Base-by-base conservation (phyloP, 148 eudicot species). In the Fagopyrum esculentum region DNA sequence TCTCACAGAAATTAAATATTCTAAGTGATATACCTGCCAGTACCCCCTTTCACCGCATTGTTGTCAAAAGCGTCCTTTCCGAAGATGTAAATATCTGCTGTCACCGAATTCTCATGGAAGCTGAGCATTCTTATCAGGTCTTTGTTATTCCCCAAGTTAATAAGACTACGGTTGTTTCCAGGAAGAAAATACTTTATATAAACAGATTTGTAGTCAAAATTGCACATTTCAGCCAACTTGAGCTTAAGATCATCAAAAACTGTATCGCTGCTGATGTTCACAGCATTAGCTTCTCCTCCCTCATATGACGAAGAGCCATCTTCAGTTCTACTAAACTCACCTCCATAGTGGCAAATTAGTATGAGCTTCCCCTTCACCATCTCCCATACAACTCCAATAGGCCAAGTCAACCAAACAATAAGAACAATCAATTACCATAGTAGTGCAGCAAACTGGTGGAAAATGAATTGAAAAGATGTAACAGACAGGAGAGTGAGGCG, bases 311-410 rank as follows among this genome's bases (percentile, higher is more conserved):
- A 17, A 71, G 54, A 71, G 35, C 74, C 74, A 17, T 71, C 74
- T 2, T 47, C 74, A 9, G n/a, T 71, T 46, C 35, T 45, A 19
- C 9, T 71, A 49, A 71, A 71, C 74, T 71, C 15, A 45, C 74
- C 74, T 47, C 74, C 74, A 71, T 46, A 71, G 51, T 71, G 74
- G 30, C 74, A 71, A 46, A 71, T 71, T 35, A 71, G 43, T 46
- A 71, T 71, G 74, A 71, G 74, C 55, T 71, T 71, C 43, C 74
- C 74, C 74, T 71, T 71, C 74, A 71, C 74, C 74, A 71, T 71
- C 55, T 6, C 54, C n/a, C 47, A 71, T 49, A 47, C 40, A 11
- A 16, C 44, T 19, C 74, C 35, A 13, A 15, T 13, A 66, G 40
- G 47, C 71, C 71, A 66, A 66, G 71, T 66, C 47, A 66, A 43